A percentile compares a stretch with the other conserved stretches of the same genome.
Conservation (phyloP, 805 yeast species). For the Pichia deserticola region DNA sequence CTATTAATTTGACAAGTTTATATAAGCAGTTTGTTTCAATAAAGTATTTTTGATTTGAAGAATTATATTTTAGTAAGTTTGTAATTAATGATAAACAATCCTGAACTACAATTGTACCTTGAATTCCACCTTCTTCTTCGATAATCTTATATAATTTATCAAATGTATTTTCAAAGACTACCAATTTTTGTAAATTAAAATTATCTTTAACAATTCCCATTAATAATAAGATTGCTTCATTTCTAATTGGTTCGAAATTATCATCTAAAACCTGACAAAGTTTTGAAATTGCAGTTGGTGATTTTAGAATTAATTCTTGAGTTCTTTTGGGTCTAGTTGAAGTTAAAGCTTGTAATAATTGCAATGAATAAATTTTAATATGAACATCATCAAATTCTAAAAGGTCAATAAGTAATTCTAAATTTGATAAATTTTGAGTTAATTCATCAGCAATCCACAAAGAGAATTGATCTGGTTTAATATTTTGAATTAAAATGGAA, state of each 20-base stretch:
- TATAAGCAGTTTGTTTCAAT: slow-evolving; percentile 77
- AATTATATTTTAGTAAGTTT: slow-evolving; percentile 70
- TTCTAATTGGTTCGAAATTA: slow-evolving; percentile 75
- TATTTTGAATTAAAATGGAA: slow-evolving; percentile 44
- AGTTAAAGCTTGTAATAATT: slow-evolving; percentile 74
- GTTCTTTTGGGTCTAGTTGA: slow-evolving; percentile 68
- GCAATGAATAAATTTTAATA: slow-evolving; percentile 71
- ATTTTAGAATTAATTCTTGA: slow-evolving; percentile 61
- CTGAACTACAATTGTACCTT: slow-evolving; percentile 85
- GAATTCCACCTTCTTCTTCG: slow-evolving; percentile 79
- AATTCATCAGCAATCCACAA: slow-evolving; percentile 94
- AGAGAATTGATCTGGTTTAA: slow-evolving; percentile 73
- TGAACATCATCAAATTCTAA: slow-evolving; percentile 54
- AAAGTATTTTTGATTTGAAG: slow-evolving; percentile 84
- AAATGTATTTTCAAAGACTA: slow-evolving; percentile 91
- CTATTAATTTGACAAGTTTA: slow-evolving; percentile 52
- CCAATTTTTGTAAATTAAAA: slow-evolving; percentile 80
- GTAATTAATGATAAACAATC: slow-evolving; percentile 76
- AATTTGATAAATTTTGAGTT: slow-evolving; percentile 51
- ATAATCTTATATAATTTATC: slow-evolving; percentile 75
- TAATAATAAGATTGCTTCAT: slow-evolving; percentile 77
- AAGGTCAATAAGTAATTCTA: slow-evolving; percentile 42
- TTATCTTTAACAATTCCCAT: slow-evolving; percentile 78
- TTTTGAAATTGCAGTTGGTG: slow-evolving; percentile 75
- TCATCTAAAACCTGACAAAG: slow-evolving; percentile 59